phyloP scores from a whole-genome alignment of 345 rosid genomes.

The Odontarrhena argentea region DNA sequence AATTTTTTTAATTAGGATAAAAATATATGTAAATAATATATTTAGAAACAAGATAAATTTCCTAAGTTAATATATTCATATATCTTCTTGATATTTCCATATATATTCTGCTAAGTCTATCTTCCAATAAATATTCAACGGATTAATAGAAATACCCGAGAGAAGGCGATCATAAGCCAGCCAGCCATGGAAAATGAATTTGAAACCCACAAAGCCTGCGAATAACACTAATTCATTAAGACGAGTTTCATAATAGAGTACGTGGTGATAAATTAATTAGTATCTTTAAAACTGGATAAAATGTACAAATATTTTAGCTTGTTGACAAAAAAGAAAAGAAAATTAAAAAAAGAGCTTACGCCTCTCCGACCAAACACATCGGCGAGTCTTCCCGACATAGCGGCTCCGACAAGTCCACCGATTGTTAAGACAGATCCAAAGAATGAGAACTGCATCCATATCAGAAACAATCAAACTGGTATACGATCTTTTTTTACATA shows the following conservation, averaged over 20 bases:
- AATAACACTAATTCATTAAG: neutral
- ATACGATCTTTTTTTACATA: no score
- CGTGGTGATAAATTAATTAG: neutral
- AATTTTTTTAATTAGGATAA: no score
- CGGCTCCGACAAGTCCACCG: conserved; percentile 87
- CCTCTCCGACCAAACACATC: conserved; percentile 72
- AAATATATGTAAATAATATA: no score
- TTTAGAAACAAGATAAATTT: no score
- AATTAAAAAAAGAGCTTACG: conserved; percentile 45
- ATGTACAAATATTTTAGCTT: no score
- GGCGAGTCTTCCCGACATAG: conserved; percentile 70
- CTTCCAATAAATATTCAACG: neutral
- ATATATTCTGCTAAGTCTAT: no score
- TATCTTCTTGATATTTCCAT: no score
- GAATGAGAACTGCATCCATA: conserved; percentile 64
- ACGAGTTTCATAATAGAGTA: neutral
- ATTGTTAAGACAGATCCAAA: conserved; percentile 78
- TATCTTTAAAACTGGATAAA: neutral
- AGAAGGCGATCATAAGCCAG: conserved; percentile 54
- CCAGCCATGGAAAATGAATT: conserved; percentile 47
- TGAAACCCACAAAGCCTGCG: conserved; percentile 49
- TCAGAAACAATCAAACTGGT: neutral
- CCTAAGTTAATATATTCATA: no score
- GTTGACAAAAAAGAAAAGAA: neutral
- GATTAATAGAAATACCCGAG: conserved; percentile 43